Evolutionary conservation across 1,284 basidiomycete genomes (phyloP).

Genomic region (Cutaneotrichosporon sp.): DNA sequence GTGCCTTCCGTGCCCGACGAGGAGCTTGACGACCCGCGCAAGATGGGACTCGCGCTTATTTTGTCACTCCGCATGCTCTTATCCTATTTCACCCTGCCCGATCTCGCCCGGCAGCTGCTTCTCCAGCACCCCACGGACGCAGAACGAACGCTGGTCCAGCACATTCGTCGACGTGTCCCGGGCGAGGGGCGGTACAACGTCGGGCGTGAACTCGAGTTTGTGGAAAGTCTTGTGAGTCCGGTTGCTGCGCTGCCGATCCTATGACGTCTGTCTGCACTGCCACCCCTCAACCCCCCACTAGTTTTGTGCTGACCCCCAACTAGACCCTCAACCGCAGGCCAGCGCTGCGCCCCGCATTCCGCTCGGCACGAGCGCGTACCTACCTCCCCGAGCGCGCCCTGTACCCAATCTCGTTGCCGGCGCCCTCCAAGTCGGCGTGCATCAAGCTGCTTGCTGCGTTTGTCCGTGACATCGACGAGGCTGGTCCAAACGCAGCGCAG

Average conservation of each 20-base stretch:
- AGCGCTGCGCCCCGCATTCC: slow-evolving; percentile 47
- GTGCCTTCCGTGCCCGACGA: slow-evolving; percentile 25
- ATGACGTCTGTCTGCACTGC: background rate
- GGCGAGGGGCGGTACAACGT: slow-evolving; percentile 50
- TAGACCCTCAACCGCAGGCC: slow-evolving; percentile 40
- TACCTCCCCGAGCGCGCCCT: slow-evolving; percentile 34
- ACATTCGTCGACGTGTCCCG: slow-evolving; percentile 42
- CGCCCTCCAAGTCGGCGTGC: slow-evolving; percentile 46
- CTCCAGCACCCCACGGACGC: slow-evolving; percentile 41
- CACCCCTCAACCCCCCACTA: no score
- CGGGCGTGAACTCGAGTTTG: slow-evolving; percentile 47
- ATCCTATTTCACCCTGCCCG: slow-evolving; percentile 49
- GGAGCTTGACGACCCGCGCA: slow-evolving; percentile 36
- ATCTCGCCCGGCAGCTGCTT: slow-evolving; percentile 45
- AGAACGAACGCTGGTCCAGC: slow-evolving; percentile 49
- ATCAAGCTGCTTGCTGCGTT: slow-evolving; percentile 41
- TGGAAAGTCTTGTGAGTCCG: slow-evolving; percentile 43
- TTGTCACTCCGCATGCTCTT: slow-evolving; percentile 50
- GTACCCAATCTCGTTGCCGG: slow-evolving; percentile 45
- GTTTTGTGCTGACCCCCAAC: background rate
- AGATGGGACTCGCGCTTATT: slow-evolving; percentile 42
- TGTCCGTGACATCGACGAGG: slow-evolving; percentile 33
- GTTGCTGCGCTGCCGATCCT: background rate
- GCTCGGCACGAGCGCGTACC: slow-evolving; percentile 48
- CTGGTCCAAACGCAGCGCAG: slow-evolving; percentile 23